Base-by-base conservation (phyloP, 2,329 filamentous ascomycete genomes). In the Scortechinia acanthostroma region DNA sequence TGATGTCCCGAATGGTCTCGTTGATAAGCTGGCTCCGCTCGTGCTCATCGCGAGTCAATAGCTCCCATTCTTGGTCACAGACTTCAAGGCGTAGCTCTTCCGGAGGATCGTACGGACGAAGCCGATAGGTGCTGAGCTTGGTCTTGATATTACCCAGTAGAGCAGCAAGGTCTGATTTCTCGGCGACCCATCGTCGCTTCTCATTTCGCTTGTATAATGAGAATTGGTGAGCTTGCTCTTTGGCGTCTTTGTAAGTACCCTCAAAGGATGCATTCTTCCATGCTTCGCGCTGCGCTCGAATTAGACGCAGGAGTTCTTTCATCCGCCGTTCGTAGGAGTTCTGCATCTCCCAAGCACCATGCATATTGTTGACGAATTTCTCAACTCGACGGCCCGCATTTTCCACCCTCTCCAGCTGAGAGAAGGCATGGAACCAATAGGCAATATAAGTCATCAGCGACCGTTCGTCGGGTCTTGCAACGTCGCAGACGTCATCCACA, bases 401-500 rank as follows among this genome's bases (percentile, higher is more conserved):
- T 65, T 98, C 93, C 5, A 98, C 93, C 61, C 91, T 87, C 68
- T 98, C 93, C 83, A 98, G 94, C 59, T 97, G 91, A 22, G 91
- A 97, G 63, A 98, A 98, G 55, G 93, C 93, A 61, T 98, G 93
- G 76, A 98, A 98, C 93, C 93, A 98, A 71, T 98, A 98, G 51
- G 93, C 93, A 56, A 98, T 98, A 64, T 98, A 98, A 1, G 93
- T 98, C 93, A 98, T 98, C 60, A 98, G 75, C 62, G 88, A 94
- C 55, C 89, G 84, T 66, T 98, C 93, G 61, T 98, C 93, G 20
- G 93, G 93, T 68, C 93, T 94, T 20, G 90, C 78, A 21, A 98
- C 91, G 61, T 98, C 93, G 62, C 89, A 95, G 17, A 98, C 93
- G 69, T 98, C 93, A 65, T 98, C 93, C 14, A 97, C 93, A 62